Evolutionary conservation across 2,329 filamentous ascomycete genomes (phyloP).

Genomic region (Paradendryphiella salina): DNA sequence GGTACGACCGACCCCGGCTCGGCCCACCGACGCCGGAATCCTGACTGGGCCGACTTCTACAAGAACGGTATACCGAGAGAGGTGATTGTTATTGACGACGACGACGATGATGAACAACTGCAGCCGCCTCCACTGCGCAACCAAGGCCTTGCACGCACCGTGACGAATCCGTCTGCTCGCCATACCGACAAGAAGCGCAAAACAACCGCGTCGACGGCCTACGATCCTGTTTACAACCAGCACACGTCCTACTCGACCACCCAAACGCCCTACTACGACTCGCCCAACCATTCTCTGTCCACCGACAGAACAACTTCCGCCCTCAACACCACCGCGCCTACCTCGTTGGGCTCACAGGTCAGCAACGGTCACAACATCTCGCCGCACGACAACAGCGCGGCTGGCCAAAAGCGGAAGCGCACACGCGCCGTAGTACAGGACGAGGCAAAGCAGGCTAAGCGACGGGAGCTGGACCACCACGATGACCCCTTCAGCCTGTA

Average conservation of each 20-base stretch:
- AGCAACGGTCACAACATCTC: slow-evolving; percentile 65
- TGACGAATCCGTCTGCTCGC: slow-evolving; percentile 51
- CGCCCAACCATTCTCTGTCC: slow-evolving; percentile 72
- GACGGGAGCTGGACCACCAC: slow-evolving; percentile 69
- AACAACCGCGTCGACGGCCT: slow-evolving; percentile 62
- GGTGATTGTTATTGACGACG: slow-evolving; percentile 58
- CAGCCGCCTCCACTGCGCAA: slow-evolving; percentile 28
- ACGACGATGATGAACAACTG: slow-evolving; percentile 41
- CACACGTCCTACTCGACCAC: slow-evolving; percentile 72
- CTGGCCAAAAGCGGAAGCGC: slow-evolving; percentile 90
- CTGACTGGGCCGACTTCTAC: slow-evolving; percentile 51
- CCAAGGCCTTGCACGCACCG: slow-evolving; percentile 25
- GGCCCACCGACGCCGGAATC: slow-evolving; percentile 34
- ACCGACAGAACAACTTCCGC: slow-evolving; percentile 82
- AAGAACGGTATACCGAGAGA: slow-evolving; percentile 53
- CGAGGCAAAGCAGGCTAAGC: slow-evolving; percentile 67
- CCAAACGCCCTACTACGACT: slow-evolving; percentile 70
- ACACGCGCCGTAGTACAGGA: slow-evolving; percentile 80
- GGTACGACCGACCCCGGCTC: slow-evolving; percentile 19
- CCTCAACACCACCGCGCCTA: slow-evolving; percentile 83
- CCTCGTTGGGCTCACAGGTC: slow-evolving; percentile 73
- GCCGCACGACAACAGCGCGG: slow-evolving; percentile 61
- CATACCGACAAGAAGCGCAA: slow-evolving; percentile 75
- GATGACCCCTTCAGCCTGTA: slow-evolving; percentile 77
- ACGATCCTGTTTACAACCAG: slow-evolving; percentile 74